phyloP scores from a whole-genome alignment of 73 alveolate species.

The Paramecium caudatum region DNA sequence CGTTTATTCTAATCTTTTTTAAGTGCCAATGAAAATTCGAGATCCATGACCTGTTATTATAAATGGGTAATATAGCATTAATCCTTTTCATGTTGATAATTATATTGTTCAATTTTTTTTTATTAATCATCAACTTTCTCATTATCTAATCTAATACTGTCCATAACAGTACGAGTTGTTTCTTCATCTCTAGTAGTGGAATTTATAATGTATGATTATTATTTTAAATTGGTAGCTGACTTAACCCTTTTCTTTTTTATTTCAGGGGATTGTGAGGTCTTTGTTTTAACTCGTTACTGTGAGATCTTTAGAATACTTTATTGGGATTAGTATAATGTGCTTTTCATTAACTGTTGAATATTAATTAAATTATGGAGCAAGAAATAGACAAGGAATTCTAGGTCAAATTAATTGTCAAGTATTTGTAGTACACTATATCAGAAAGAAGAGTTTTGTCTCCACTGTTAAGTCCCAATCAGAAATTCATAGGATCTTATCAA shows the following conservation, averaged over 20 bases:
- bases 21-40: background rate
- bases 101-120: slow-evolving; percentile 8
- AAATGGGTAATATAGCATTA: slow-evolving; percentile 29
- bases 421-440: background rate
- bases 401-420: background rate
- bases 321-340: background rate
- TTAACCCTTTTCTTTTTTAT: background rate
- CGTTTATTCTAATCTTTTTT: background rate
- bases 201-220: background rate
- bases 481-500: background rate
- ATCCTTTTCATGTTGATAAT: slow-evolving; percentile 30
- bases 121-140: slow-evolving; percentile 27
- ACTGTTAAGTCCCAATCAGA: background rate
- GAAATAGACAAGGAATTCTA: background rate
- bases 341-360: slow-evolving; percentile 19
- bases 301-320: slow-evolving; percentile 1
- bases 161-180: background rate
- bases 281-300: background rate
- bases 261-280: background rate
- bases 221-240: slow-evolving; percentile 14
- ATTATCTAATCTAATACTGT: slow-evolving; percentile 33
- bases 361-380: background rate
- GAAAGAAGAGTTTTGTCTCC: background rate
- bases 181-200: slow-evolving; percentile 44
- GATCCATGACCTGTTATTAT: background rate